Percentiles rank a stretch among this genome's conserved stretches.
Conservation (phyloP, 495 filamentous ascomycete species). For the Lasiosphaeris hirsuta region DNA sequence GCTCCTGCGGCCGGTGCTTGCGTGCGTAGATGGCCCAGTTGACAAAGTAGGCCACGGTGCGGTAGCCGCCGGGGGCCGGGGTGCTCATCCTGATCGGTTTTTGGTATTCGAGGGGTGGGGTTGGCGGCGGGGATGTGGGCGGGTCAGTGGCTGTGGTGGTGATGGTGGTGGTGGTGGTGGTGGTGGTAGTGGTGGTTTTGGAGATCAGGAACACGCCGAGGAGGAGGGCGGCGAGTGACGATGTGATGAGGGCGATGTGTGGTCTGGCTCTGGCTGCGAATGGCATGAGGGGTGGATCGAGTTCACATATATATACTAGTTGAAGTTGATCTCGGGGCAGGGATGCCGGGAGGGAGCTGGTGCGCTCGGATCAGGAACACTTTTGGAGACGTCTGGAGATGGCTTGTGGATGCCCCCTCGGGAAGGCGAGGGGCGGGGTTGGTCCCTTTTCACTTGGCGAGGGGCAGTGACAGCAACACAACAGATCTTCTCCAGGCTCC, state of each 20-base stretch:
- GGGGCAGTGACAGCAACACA: no score
- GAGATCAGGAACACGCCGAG: constrained; percentile 1
- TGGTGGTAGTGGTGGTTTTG: background rate
- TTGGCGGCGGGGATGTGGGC: no score
- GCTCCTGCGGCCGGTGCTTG: constrained; percentile 80
- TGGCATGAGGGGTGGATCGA: constrained; percentile 8
- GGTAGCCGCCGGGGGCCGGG: constrained; percentile 44
- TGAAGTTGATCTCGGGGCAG: background rate
- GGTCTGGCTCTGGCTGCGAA: background rate
- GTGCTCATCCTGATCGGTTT: constrained; percentile 36
- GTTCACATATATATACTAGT: background rate
- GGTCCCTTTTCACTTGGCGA: no score
- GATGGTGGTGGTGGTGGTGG: constrained; percentile 2
- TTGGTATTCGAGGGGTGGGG: constrained; percentile 2
- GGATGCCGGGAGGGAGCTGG: constrained; percentile 7
- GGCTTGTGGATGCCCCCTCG: background rate
- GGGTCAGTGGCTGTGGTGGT: no score
- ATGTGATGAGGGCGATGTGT: constrained; percentile 3
- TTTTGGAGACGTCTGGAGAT: no score
- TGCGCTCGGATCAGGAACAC: background rate
- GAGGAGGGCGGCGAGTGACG: constrained; percentile 8
- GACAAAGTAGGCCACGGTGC: constrained; percentile 78
- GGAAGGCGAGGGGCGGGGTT: no score
- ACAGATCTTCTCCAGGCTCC: no score
- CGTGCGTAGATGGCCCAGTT: constrained; percentile 96